Percentiles rank a stretch among this genome's conserved stretches.
phyloP scores from a whole-genome alignment of 768 basidiomycete genomes.

The Hydnomerulius pinastri region DNA sequence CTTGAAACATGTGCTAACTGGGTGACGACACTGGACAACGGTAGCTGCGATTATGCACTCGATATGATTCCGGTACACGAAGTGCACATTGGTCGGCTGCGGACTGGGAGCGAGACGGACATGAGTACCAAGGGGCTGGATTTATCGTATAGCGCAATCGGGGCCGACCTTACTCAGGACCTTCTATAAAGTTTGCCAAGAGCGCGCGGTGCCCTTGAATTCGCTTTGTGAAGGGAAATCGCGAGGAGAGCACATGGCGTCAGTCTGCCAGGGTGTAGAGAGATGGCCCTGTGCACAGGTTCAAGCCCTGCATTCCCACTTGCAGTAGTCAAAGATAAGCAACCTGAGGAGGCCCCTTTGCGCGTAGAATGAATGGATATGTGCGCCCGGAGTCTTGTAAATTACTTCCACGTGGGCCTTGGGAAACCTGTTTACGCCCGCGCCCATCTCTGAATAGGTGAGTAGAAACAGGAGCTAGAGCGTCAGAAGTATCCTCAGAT shows the following conservation, averaged over 20 bases:
- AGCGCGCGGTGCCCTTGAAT: background rate
- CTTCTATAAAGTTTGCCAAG: conserved; percentile 4
- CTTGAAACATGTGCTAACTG: conserved; percentile 5
- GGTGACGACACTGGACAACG: background rate
- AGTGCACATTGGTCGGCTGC: conserved; percentile 4
- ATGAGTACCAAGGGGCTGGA: conserved; percentile 10
- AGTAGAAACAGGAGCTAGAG: no score
- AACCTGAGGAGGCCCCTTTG: no score
- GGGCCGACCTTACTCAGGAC: conserved; percentile 8
- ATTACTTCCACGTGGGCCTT: no score
- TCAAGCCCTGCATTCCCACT: no score
- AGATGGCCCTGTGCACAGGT: no score
- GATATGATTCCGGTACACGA: conserved; percentile 6
- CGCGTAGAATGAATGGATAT: no score
- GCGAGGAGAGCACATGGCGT: background rate
- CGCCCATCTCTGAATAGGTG: no score
- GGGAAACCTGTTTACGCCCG: no score
- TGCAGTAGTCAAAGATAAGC: no score
- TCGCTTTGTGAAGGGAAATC: conserved; percentile 2
- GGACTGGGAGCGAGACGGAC: background rate
- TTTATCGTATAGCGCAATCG: conserved; percentile 4
- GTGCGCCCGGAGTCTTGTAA: no score
- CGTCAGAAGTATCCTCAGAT: no score
- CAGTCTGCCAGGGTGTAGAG: background rate
- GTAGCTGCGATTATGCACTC: conserved; percentile 1